These are phyloP conservation scores for Musa troglodytarum DNA, from an alignment of 176 grass and related monocot genomes.

Conservation along the genomic window DNA sequence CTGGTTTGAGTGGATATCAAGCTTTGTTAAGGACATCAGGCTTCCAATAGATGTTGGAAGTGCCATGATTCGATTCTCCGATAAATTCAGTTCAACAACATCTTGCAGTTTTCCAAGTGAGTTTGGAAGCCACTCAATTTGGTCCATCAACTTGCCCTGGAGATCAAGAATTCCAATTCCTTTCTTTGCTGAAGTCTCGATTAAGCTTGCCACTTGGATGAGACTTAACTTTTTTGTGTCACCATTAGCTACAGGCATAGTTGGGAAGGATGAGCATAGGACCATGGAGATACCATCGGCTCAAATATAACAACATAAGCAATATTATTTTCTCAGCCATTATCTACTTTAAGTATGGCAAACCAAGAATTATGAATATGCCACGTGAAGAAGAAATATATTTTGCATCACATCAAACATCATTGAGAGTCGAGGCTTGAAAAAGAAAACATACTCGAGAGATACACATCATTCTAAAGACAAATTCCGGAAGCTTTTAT, in stretches of 20 bases:
- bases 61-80: slow-evolving; percentile 80
- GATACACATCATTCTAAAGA: too few relatives aligned
- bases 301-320: background rate
- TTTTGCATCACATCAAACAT: background rate
- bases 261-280: background rate
- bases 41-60: slow-evolving; percentile 74
- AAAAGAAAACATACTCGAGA: background rate
- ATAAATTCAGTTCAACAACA: slow-evolving; percentile 71
- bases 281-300: background rate
- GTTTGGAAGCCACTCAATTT: slow-evolving; percentile 90
- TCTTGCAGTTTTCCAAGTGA: slow-evolving; percentile 91
- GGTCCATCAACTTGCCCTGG: slow-evolving; percentile 70
- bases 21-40: slow-evolving; percentile 63
- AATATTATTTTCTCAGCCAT: background rate
- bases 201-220: slow-evolving; percentile 92
- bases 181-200: slow-evolving; percentile 79
- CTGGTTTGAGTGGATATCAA: slow-evolving; percentile 94
- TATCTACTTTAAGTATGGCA: background rate
- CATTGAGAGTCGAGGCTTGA: background rate
- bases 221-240: slow-evolving; percentile 67
- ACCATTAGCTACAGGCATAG: slow-evolving; percentile 23
- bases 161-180: slow-evolving; percentile 60
- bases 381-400: background rate
- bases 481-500: too few relatives aligned
- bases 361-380: background rate